phyloP scores from a whole-genome alignment of 176 grass and related monocot species.

The Hyparrhenia diplandra region DNA sequence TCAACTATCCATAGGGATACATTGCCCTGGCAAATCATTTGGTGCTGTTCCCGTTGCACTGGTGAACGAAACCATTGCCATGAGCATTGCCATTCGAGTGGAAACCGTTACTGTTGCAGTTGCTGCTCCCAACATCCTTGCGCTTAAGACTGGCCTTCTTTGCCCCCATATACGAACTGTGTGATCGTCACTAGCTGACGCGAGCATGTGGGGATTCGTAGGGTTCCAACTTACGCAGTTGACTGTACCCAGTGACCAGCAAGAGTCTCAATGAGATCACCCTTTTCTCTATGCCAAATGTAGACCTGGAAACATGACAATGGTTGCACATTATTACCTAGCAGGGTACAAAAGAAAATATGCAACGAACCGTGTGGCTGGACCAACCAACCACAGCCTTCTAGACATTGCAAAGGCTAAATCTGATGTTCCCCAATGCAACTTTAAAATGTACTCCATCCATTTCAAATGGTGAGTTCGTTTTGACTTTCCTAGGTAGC shows the following conservation, averaged over 20 bases:
- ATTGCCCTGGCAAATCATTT: constrained; percentile 37
- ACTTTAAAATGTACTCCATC: neutral
- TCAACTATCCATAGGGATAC: constrained; percentile 12
- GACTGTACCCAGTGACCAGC: constrained; percentile 72
- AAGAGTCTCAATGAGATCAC: constrained; percentile 65
- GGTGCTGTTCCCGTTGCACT: constrained; percentile 70
- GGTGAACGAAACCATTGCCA: constrained; percentile 55
- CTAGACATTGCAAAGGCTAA: neutral
- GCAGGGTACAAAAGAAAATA: neutral
- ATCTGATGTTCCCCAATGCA: neutral
- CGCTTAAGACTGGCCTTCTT: constrained; percentile 50
- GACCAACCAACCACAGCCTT: neutral
- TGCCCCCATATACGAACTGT: constrained; percentile 84
- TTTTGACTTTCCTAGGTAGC: neutral
- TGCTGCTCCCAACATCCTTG: constrained; percentile 53
- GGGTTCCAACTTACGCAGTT: constrained; percentile 97
- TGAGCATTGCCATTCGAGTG: constrained; percentile 42
- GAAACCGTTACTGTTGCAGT: constrained; percentile 35
- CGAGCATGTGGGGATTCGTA: constrained; percentile 78
- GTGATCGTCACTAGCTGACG: constrained; percentile 74
- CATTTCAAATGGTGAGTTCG: neutral
- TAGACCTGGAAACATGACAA: constrained; percentile 59
- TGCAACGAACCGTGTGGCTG: neutral
- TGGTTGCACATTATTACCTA: neutral
- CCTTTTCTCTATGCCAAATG: constrained; percentile 80